Evolutionary conservation across 495 filamentous ascomycete species (phyloP), one percentile per base, ranked within the genome.

Genomic region (Articulospora tetracladia): DNA sequence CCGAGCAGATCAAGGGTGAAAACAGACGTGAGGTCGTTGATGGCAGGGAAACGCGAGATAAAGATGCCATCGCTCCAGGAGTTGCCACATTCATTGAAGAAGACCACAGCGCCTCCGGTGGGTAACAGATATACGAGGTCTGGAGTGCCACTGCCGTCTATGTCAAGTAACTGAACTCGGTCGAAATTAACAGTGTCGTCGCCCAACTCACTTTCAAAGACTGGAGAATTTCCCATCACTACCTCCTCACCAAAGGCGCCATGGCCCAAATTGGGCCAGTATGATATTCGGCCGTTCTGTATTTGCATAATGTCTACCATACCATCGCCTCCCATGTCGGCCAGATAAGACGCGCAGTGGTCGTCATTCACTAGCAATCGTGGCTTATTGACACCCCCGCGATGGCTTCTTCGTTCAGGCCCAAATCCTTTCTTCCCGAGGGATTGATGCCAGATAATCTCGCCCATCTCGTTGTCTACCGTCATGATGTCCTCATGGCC

Each of bases 241-340:
- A 75, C 62, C 20, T 65, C 66, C 1, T 23, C 30, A 0, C 73
- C 74, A 54, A 77, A 77, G 0, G 23, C 0, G 0, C 74, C 74
- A 36, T 76, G 66, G 0, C 74, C 74, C 1, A 65, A 19, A 39
- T 70, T 74, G 0, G 74, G 70, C 70, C 69, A 76, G 56, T 74
- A 76, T 41, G 52, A 63, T 1, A 74, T 46, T 15, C 62, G 52
- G 0, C 66, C 63, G 44, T 67, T 69, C 1, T 49, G n/a, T 17
- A 77, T 57, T 0, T 59, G 20, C 0, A 70, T 66, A 4, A 77
- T 7, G 49, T 76, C 72, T 3, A 51, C 23, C 13, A 73, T 54
- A 0, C 74, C 74, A 55, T 74, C 73, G 0, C 74, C 74, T 4
- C 53, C 59, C 58, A 76, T 64, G 60, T 77, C 73, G 7, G 65